Evolutionary conservation across 2,329 filamentous ascomycete genomes (phyloP), one percentile per base, ranked within the genome.

Genomic region (Arthrobotrys megalospora): DNA sequence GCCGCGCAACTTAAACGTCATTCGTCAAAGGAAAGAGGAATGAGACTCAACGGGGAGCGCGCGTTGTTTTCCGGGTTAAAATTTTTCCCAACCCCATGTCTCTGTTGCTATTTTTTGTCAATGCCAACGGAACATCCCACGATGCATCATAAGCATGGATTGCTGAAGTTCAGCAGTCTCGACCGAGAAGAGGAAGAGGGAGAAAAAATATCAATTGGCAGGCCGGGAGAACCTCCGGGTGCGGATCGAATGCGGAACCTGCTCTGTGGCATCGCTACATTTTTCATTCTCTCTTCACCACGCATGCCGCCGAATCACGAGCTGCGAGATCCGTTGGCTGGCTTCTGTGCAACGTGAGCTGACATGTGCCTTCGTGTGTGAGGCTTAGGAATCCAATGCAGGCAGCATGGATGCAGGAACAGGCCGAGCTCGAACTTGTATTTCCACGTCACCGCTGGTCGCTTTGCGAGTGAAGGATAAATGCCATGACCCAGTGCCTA

Each of bases 381-480:
- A 71, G 75, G 55, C 67, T 78, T 71, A 67, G 67, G 67, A 72
- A 45, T 62, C 66, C 34, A 58, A 66, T 77, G 60, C 60, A 71
- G 48, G 60, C 41, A 45, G 75, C 67, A 72, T 67, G 62, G 62
- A 78, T 78, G 75, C 75, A 78, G 67, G 75, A 78, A 78, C 75
- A 60, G 68, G 58, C 34, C 50, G 45, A 45, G 38, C 47, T 50
- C 47, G 14, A 32, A 63, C 67, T 45, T 71, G 75, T 78, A 66
- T 65, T 78, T 78, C 67, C 67, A 72, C 75, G 67, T 78, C 75
- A 72, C 63, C 12, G n/a, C 43, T 45, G 43, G 36, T 67, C 19
- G n/a, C 16, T 41, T 28, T 34, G 1, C 16, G 21, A 66, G 50
- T 62, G 58, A 19, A 48, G 62, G 62, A 50, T 64, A 65, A 69